These are phyloP conservation scores for Stemphylium beticola DNA, from an alignment of 2,329 filamentous ascomycete species.

Conservation along the genomic window DNA sequence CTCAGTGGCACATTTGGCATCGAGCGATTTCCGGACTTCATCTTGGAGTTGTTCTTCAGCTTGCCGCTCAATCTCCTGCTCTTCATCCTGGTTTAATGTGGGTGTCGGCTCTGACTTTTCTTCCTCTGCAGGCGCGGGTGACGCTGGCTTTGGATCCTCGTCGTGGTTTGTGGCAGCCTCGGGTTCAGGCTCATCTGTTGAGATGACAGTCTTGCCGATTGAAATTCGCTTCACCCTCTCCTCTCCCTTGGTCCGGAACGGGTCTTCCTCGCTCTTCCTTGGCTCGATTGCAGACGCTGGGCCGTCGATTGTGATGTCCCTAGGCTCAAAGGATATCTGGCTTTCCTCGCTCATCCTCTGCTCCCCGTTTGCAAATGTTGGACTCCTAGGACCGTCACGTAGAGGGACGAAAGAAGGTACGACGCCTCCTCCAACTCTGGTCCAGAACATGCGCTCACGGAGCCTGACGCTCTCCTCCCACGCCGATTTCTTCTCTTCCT, in stretches of 20 bases:
- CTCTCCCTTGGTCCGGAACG: conserved; percentile 35
- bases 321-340: conserved; percentile 29
- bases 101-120: conserved; percentile 15
- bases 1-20: conserved; percentile 1
- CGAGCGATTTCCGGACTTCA: conserved; percentile 37
- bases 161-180: background rate
- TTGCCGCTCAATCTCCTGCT: conserved; percentile 43
- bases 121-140: conserved; percentile 12
- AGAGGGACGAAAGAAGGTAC: conserved; percentile 65
- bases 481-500: conserved; percentile 82
- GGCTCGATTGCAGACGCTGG: conserved; percentile 8
- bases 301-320: conserved; percentile 22
- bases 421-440: conserved; percentile 88
- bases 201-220: conserved; percentile 48
- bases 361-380: conserved; percentile 33
- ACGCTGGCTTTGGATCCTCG: background rate
- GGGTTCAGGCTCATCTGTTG: conserved; percentile 3
- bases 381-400: conserved; percentile 43
- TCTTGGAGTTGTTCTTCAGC: conserved; percentile 45
- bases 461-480: conserved; percentile 95
- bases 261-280: conserved; percentile 42
- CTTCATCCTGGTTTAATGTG: conserved; percentile 25
- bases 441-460: conserved; percentile 97
- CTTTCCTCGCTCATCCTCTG: conserved; percentile 41
- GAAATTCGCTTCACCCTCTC: conserved; percentile 44